phyloP scores from a whole-genome alignment of 306 rosid species.

The Argentina anserina region DNA sequence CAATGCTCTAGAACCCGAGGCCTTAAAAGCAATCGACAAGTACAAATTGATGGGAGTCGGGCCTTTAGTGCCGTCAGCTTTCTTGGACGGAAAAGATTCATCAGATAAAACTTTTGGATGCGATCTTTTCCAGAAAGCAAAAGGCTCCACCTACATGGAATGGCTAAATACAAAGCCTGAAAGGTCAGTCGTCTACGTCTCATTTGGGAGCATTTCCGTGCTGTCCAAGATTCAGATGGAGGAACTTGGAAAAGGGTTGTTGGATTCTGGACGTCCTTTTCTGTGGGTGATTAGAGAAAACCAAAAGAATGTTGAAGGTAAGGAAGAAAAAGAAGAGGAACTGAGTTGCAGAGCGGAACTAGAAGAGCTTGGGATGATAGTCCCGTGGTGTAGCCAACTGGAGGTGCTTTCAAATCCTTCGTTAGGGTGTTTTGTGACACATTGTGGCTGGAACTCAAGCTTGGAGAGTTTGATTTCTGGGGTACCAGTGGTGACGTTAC shows the following conservation, averaged over 20 bases:
- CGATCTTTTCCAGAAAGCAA: constrained; percentile 6
- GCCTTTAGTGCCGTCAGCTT: constrained; percentile 16
- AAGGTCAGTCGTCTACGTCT: constrained; percentile 24
- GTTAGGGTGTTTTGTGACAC: constrained; percentile 33
- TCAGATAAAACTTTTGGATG: background rate
- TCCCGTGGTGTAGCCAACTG: constrained; percentile 32
- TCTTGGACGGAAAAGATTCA: constrained; percentile 9
- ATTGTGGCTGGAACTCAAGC: constrained; percentile 41
- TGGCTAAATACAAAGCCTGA: constrained; percentile 27
- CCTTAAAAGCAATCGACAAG: constrained; percentile 17
- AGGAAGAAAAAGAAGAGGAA: background rate
- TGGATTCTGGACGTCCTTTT: constrained; percentile 18
- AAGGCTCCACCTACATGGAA: constrained; percentile 2
- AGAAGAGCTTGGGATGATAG: constrained; percentile 28
- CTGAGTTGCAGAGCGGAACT: constrained; percentile 11
- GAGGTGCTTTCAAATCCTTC: constrained; percentile 22
- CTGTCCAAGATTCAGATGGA: constrained; percentile 22
- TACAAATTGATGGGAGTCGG: constrained; percentile 26
- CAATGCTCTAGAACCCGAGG: constrained; percentile 26
- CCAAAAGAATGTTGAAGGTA: background rate
- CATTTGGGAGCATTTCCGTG: constrained; percentile 26
- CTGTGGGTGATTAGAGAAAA: constrained; percentile 31
- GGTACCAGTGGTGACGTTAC: constrained; percentile 30
- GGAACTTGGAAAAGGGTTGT: constrained; percentile 23
- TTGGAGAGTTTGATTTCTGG: constrained; percentile 33